Evolutionary conservation across 176 grass and related monocot species (phyloP).

Genomic region (Juncus effusus): DNA sequence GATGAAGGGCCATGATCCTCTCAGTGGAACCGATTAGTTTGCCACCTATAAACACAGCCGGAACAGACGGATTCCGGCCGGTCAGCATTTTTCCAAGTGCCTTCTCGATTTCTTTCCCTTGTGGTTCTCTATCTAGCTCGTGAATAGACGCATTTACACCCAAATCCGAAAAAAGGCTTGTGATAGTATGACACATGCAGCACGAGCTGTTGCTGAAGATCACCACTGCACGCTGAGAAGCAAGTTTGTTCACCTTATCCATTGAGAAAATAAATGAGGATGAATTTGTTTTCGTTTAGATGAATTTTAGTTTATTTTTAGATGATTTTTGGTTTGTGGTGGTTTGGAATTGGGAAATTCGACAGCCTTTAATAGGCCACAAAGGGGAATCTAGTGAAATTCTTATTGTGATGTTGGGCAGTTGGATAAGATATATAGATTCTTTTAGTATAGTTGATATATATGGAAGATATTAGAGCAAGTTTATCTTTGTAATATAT

Average conservation of each 20-base stretch:
- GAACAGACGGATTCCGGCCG: conserved; percentile 30
- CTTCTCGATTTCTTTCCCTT: conserved; percentile 51
- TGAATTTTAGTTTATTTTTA: no score
- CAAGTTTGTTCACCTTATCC: conserved; percentile 54
- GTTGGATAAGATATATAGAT: no score
- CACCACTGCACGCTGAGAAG: conserved; percentile 57
- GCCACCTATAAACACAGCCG: conserved; percentile 45
- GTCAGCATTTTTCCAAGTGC: conserved; percentile 35
- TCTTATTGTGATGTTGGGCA: background rate
- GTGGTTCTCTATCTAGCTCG: conserved; percentile 51
- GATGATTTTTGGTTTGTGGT: background rate
- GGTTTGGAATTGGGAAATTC: conserved; percentile 11
- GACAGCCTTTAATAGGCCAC: background rate
- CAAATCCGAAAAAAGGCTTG: conserved; percentile 52
- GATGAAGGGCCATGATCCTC: conserved; percentile 51
- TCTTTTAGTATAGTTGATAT: no score
- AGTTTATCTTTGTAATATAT: no score
- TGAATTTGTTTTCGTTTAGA: background rate
- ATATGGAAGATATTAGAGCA: no score
- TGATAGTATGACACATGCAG: conserved; percentile 82
- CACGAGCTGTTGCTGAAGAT: conserved; percentile 67
- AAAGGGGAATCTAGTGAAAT: conserved; percentile 14
- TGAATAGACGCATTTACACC: conserved; percentile 45
- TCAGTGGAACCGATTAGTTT: conserved; percentile 47
- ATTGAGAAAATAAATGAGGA: conserved; percentile 16